Conservation (phyloP, 2,329 filamentous ascomycete genomes). For the Aspergillus novofumigatus region DNA sequence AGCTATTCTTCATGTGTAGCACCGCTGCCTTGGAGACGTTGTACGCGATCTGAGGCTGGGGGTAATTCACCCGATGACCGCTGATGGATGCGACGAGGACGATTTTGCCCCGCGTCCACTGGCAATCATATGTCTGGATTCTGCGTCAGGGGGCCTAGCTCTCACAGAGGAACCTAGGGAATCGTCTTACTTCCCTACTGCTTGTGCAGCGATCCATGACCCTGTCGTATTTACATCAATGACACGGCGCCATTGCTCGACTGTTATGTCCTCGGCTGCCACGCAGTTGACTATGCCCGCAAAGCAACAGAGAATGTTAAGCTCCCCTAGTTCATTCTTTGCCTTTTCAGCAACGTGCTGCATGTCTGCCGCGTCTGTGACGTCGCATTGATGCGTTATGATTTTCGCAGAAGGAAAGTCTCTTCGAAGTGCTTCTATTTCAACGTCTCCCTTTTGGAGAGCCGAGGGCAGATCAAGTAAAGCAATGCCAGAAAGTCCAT, state of each 20-base stretch:
- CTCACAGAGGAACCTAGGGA: not conserved
- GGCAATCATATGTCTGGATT: constrained; percentile 48
- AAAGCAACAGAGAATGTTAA: constrained; percentile 60
- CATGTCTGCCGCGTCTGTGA: constrained; percentile 47
- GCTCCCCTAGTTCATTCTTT: constrained; percentile 40
- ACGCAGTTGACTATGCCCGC: constrained; percentile 64
- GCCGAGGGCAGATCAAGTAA: constrained; percentile 57
- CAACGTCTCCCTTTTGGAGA: constrained; percentile 30
- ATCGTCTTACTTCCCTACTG: constrained; percentile 44
- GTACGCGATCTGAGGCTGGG: constrained; percentile 67
- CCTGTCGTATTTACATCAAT: constrained; percentile 70
- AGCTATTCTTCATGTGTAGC: constrained; percentile 56
- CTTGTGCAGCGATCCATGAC: constrained; percentile 65
- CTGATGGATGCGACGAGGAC: constrained; percentile 65
- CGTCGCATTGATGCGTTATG: constrained; percentile 53
- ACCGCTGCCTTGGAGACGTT: constrained; percentile 68
- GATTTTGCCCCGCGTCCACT: constrained; percentile 56
- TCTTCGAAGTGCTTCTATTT: constrained; percentile 44
- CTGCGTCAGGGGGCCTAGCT: not conserved
- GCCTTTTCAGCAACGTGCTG: constrained; percentile 9
- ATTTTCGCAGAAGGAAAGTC: constrained; percentile 56
- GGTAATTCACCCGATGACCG: constrained; percentile 65
- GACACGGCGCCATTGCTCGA: constrained; percentile 58
- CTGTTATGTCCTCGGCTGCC: constrained; percentile 56
- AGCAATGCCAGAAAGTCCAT: constrained; percentile 56